Evolutionary conservation across 495 filamentous ascomycete species (phyloP).

Genomic region (Aspergillus panamensis): DNA sequence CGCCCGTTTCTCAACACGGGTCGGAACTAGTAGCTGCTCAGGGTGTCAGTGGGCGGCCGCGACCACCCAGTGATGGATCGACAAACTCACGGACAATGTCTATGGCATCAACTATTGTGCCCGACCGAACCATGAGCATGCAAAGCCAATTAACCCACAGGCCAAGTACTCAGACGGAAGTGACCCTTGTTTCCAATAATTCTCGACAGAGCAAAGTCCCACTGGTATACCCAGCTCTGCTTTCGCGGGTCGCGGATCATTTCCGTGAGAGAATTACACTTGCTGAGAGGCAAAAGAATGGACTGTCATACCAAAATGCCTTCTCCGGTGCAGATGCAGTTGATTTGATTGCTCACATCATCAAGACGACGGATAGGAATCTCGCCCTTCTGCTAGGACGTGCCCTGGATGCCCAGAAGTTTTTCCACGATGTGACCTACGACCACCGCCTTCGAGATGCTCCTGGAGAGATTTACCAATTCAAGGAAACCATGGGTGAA

Average conservation of each 20-base stretch:
- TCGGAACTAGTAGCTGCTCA: slow-evolving; percentile 24
- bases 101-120: slow-evolving; percentile 76
- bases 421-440: slow-evolving; percentile 99
- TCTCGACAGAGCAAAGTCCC: slow-evolving; percentile 59
- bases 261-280: slow-evolving; percentile 82
- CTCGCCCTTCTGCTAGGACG: slow-evolving; percentile 89
- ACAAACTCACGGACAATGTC: slow-evolving; percentile 67
- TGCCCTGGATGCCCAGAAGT: slow-evolving; percentile 95
- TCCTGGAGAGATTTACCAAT: slow-evolving; percentile 88
- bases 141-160: slow-evolving; percentile 38
- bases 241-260: slow-evolving; percentile 85
- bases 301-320: slow-evolving; percentile 91
- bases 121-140: slow-evolving; percentile 49
- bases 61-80: slow-evolving; percentile 46
- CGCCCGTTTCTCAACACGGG: slow-evolving; percentile 20
- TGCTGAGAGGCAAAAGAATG: slow-evolving; percentile 91
- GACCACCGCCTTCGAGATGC: slow-evolving; percentile 94
- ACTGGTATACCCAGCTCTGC: slow-evolving; percentile 86
- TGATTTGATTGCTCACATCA: slow-evolving; percentile 89
- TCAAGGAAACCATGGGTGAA: slow-evolving; percentile 87
- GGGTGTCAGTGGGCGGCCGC: slow-evolving; percentile 27
- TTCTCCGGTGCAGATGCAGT: slow-evolving; percentile 95
- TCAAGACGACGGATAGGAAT: slow-evolving; percentile 94
- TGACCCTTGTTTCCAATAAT: slow-evolving; percentile 44
- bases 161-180: slow-evolving; percentile 32